Conservation (phyloP, 495 filamentous ascomycete genomes). For the Neurospora africana region DNA sequence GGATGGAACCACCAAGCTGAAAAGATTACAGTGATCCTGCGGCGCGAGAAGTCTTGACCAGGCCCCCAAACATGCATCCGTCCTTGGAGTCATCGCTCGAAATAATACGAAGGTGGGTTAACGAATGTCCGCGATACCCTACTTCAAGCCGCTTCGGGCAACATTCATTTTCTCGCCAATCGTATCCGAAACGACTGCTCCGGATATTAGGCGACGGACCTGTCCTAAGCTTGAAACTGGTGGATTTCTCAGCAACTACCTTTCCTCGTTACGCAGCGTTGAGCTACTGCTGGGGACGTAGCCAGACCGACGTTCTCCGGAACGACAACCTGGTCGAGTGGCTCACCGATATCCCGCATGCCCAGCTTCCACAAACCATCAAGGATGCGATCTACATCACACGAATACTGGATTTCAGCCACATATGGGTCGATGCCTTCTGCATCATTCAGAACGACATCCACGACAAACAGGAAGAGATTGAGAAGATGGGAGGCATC, state of each 20-base stretch:
- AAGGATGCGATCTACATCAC: not conserved
- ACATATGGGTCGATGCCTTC: conserved; percentile 1
- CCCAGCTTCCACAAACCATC: not conserved
- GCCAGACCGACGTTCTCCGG: not conserved
- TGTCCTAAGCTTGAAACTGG: not conserved
- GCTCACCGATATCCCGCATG: not conserved
- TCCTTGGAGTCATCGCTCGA: not conserved
- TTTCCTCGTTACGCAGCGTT: not conserved
- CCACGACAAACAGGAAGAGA: not conserved
- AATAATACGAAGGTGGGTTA: not conserved
- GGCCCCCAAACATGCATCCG: not conserved
- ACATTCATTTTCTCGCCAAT: not conserved
- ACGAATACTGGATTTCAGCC: not conserved
- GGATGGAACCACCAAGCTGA: not conserved
- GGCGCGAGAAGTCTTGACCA: not conserved
- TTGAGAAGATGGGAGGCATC: not conserved
- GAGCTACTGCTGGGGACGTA: not conserved
- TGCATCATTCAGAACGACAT: conserved; percentile 3
- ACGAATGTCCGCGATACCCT: not conserved
- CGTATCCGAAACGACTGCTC: not conserved
- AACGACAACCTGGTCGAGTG: not conserved
- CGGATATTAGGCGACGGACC: not conserved
- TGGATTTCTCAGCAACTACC: not conserved
- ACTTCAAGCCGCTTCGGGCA: not conserved
- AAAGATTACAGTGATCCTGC: not conserved